Evolutionary conservation across 1,284 basidiomycete genomes (phyloP).

Genomic region (Ustilago trichophora): DNA sequence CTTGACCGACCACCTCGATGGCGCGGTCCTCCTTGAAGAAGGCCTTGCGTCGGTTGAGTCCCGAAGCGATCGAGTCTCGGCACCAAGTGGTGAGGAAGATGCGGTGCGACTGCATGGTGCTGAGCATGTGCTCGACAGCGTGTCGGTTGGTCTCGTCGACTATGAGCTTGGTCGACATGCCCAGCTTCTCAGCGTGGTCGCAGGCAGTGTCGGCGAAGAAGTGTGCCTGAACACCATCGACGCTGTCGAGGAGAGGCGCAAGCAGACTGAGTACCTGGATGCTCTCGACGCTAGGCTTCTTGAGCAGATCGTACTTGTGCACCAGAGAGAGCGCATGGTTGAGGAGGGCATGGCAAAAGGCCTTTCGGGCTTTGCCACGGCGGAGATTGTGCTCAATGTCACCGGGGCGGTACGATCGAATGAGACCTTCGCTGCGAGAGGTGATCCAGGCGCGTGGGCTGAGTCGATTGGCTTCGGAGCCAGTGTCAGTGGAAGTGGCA

Average conservation of each 20-base stretch:
- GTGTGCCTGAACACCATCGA: constrained; percentile 35
- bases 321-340: constrained; percentile 56
- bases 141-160: constrained; percentile 39
- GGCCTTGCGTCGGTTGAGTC: constrained; percentile 39
- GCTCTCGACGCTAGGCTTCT: constrained; percentile 52
- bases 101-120: constrained; percentile 51
- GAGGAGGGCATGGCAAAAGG: constrained; percentile 55
- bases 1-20: constrained; percentile 45
- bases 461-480: constrained; percentile 11
- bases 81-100: constrained; percentile 54
- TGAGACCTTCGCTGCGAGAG: constrained; percentile 17
- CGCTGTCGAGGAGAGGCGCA: constrained; percentile 50
- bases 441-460: constrained; percentile 39
- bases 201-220: constrained; percentile 20
- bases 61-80: constrained; percentile 46
- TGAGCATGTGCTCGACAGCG: constrained; percentile 43
- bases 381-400: constrained; percentile 46
- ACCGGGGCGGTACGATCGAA: constrained; percentile 32
- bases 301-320: constrained; percentile 58
- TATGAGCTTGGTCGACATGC: constrained; percentile 34
- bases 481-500: constrained; percentile 1
- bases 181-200: constrained; percentile 32
- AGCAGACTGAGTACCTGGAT: constrained; percentile 49
- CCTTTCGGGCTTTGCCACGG: constrained; percentile 56
- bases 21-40: constrained; percentile 50